These are phyloP conservation scores for Sugiyamaella pinicola DNA, from an alignment of 1,139 yeast genomes.

Conservation along the genomic window DNA sequence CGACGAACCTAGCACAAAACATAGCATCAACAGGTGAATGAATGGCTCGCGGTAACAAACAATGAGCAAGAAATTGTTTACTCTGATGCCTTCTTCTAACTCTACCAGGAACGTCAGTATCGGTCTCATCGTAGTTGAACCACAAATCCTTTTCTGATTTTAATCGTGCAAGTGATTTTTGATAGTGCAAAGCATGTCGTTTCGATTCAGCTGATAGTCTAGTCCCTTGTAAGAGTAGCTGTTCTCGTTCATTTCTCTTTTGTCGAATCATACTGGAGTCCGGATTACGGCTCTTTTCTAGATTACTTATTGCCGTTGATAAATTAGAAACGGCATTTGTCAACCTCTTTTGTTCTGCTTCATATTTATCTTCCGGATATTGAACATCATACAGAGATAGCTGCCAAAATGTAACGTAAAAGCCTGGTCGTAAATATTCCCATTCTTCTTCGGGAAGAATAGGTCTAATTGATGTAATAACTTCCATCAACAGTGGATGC, in stretches of 20 bases:
- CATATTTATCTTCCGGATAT: slow-evolving; percentile 56
- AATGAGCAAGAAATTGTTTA: slow-evolving; percentile 56
- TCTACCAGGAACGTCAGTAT: slow-evolving; percentile 30
- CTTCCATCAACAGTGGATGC: slow-evolving; percentile 35
- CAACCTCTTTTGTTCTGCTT: slow-evolving; percentile 45
- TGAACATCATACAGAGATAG: slow-evolving; percentile 73
- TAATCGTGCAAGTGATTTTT: slow-evolving; percentile 39
- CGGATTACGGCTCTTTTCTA: slow-evolving; percentile 10
- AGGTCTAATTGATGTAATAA: slow-evolving; percentile 31
- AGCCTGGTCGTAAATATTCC: slow-evolving; percentile 46
- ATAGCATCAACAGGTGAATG: slow-evolving; percentile 88
- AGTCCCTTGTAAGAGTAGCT: slow-evolving; percentile 30
- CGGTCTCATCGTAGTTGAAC: slow-evolving; percentile 37
- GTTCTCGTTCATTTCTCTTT: slow-evolving; percentile 29
- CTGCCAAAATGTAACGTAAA: slow-evolving; percentile 73
- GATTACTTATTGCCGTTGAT: not conserved
- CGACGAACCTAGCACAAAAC: slow-evolving; percentile 64
- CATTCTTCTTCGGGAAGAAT: slow-evolving; percentile 43
- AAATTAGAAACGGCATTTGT: not conserved
- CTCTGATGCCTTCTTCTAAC: slow-evolving; percentile 38
- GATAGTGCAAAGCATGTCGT: slow-evolving; percentile 43
- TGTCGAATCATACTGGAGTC: slow-evolving; percentile 21
- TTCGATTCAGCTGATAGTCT: slow-evolving; percentile 37
- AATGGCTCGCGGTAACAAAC: slow-evolving; percentile 74
- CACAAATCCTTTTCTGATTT: slow-evolving; percentile 41